Evolutionary conservation across 2,329 filamentous ascomycete species (phyloP).

Genomic region (Ophiocordyceps robertsii): DNA sequence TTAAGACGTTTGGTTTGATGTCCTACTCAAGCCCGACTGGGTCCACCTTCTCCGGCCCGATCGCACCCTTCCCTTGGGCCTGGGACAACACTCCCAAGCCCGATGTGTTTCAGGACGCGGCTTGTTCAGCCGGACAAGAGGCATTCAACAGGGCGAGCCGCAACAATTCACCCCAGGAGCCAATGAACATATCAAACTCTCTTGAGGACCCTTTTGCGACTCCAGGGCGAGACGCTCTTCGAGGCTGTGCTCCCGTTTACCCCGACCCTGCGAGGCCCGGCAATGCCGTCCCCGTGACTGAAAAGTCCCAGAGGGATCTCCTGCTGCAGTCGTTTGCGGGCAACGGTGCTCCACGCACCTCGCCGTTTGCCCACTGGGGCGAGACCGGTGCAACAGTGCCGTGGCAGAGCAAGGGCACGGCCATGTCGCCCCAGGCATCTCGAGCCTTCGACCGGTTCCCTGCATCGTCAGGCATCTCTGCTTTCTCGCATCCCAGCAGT

Average conservation of each 20-base stretch:
- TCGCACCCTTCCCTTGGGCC: constrained; percentile 33
- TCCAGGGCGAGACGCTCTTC: constrained; percentile 8
- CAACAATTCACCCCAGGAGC: constrained; percentile 8
- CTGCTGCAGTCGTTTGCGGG: constrained; percentile 21
- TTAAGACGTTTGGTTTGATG: constrained; percentile 33
- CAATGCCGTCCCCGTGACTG: constrained; percentile 4
- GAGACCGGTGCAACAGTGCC: constrained; percentile 9
- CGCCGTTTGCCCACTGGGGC: constrained; percentile 17
- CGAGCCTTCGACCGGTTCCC: constrained; percentile 4
- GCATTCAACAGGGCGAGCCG: constrained; percentile 15
- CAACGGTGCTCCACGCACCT: constrained; percentile 13
- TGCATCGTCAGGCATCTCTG: constrained; percentile 16
- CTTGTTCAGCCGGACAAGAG: constrained; percentile 8
- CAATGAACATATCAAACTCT: constrained; percentile 3
- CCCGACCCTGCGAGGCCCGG: constrained; percentile 1
- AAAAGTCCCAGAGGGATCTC: constrained; percentile 18
- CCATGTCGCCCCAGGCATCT: constrained; percentile 8
- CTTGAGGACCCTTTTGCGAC: constrained; percentile 19
- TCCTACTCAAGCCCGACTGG: constrained; percentile 16
- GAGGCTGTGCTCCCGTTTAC: background rate
- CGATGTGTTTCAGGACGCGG: constrained; percentile 8
- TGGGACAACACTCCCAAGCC: constrained; percentile 29
- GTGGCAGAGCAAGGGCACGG: constrained; percentile 7
- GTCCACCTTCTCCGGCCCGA: constrained; percentile 16
- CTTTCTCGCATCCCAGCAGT: constrained; percentile 36